Base-by-base conservation (phyloP, 2,329 filamentous ascomycete genomes). In the Pseudocercospora fuligena region DNA sequence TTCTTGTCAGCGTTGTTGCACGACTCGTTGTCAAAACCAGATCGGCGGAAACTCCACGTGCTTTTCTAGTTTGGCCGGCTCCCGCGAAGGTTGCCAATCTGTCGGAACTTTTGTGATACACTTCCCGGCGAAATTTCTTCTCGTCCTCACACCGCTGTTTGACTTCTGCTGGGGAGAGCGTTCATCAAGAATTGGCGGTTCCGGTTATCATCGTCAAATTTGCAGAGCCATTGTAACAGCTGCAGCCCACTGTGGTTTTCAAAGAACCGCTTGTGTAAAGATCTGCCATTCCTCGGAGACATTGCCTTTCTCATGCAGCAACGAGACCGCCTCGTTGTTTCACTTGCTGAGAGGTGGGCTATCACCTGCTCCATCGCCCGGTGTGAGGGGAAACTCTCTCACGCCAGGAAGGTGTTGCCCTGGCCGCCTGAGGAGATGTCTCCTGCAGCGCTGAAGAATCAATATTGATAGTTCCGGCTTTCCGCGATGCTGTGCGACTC, bases 401-500 rank as follows among this genome's bases (percentile, higher is more conserved):
- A 16, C 11, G n/a, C 46, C 9, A 49, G 46, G 46, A n/a, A 49
- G 19, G 16, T 9, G 7, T 47, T 25, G 49, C 53, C 21, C 16
- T 33, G 53, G 16, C 53, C 53, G 53, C 16, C 29, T 14, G 53
- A 33, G 53, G 25, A 29, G 27, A 36, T 25, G 23, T 12, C 11
- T 43, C 29, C 56, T 36, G 56, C 56, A 58, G 56, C 36, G 31
- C 12, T 58, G 56, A 36, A 58, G 56, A 58, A 43, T 27, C 12
- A 19, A 9, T 25, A 23, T 25, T 61, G 40, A 40, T n/a, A 23
- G 25, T 49, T 61, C 59, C 43, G 59, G 25, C 25, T 19, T 25
- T 61, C 59, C 43, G 59, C 46, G 25, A 25, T 49, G 59, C 40
- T 21, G 59, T 61, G 58, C 29, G 29, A 61, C 58, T 61, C 47